phyloP scores from a whole-genome alignment of 495 filamentous ascomycete species.

The Aspergillus egyptiacus region DNA sequence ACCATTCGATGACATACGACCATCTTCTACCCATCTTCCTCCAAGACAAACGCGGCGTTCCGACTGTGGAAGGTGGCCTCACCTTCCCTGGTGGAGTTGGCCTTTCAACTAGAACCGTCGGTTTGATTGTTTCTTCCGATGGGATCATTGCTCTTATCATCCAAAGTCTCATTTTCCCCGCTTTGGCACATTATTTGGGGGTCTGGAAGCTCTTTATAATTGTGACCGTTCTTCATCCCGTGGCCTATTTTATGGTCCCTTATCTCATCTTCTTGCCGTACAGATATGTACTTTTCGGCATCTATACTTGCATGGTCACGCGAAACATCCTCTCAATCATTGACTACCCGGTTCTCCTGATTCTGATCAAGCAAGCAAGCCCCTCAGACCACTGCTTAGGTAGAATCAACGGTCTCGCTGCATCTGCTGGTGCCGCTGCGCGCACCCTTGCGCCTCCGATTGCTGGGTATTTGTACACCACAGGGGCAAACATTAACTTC shows the following conservation, averaged over 20 bases:
- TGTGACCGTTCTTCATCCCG: conserved; percentile 68
- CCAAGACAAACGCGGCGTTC: conserved; percentile 54
- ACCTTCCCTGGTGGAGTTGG: conserved; percentile 70
- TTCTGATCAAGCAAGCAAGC: conserved; percentile 78
- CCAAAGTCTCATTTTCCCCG: conserved; percentile 69
- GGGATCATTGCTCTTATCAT: conserved; percentile 74
- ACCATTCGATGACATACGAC: conserved; percentile 84
- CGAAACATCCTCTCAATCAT: conserved; percentile 74
- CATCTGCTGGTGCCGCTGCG: conserved; percentile 69
- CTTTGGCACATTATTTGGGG: conserved; percentile 63
- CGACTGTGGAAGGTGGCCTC: conserved; percentile 29
- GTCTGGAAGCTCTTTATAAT: conserved; percentile 67
- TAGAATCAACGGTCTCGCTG: conserved; percentile 75
- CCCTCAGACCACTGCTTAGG: conserved; percentile 61
- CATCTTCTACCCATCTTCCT: conserved; percentile 80
- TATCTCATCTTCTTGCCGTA: conserved; percentile 58
- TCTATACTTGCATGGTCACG: conserved; percentile 64
- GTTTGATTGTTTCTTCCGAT: conserved; percentile 73
- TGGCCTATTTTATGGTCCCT: conserved; percentile 71
- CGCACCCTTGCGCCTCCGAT: conserved; percentile 72
- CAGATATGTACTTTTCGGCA: conserved; percentile 53
- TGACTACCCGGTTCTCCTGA: conserved; percentile 70
- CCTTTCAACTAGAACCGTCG: conserved; percentile 64
- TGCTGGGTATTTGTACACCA: conserved; percentile 66
- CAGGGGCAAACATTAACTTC: conserved; percentile 59